Base-by-base conservation (phyloP, 257 asterid species). In the Echium plantagineum region DNA sequence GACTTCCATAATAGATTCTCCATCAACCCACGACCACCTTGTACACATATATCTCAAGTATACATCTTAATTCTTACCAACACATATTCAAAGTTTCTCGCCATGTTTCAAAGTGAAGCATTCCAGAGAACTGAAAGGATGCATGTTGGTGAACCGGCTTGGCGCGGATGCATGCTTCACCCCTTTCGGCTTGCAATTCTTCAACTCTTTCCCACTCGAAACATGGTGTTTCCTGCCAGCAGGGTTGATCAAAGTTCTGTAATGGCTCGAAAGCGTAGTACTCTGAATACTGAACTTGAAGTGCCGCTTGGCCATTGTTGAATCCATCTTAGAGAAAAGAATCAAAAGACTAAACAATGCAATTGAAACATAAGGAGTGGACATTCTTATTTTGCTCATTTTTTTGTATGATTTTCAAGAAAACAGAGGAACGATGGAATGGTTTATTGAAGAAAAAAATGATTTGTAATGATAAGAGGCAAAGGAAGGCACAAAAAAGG, bases 151-250 rank as follows among this genome's bases (percentile, higher is more conserved):
- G 53, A 58, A 81, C 6, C 94, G 90, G 64, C 96, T 87, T 2
- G 97, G 97, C 7, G 87, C 95, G 0, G 97, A 90, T 6, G 97
- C 78, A 59, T 74, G 95, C 58, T 75, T 72, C 12, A 75, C 54
- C 24, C 95, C 96, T 60, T 87, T 90, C 0, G 97, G 96, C 88
- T 75, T 80, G 73, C 97, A 90, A 53, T 80, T 69, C 72, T 75
- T 77, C 18, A 87, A 60, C 64, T 65, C 81, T 18, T 63, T 60
- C 30, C 58, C 69, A 58, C 61, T 78, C 13, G 77, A 77, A 52
- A 66, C 59, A 3, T 65, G 52, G 0, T 63, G 68, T 22, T 78
- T 76, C 65, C 69, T 42, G 49, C 4, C 80, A 62, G 62, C 65
- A 0, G 90, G 90, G 6, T 76, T 24, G 26, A 24, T 76, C 73